A percentile compares a stretch with the other conserved stretches of the same genome.
Evolutionary conservation across 2,329 filamentous ascomycete genomes (phyloP).

Genomic region (Chrysosporium queenslandicum): DNA sequence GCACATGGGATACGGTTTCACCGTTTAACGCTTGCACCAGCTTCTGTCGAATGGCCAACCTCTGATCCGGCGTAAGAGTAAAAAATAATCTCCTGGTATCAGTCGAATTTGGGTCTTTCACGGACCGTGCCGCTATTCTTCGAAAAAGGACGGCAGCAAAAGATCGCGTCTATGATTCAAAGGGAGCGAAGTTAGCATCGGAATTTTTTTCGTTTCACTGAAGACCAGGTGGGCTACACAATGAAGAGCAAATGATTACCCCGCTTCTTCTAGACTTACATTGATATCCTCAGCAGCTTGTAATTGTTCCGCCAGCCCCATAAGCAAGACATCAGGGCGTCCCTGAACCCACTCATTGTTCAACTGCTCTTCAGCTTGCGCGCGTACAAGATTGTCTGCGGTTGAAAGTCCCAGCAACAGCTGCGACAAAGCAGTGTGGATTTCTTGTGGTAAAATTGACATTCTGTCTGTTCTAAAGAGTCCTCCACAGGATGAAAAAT

Average conservation of each 20-base stretch:
- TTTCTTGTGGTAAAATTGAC: conserved; percentile 77
- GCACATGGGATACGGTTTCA: conserved; percentile 63
- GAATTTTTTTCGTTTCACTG: too few species aligned
- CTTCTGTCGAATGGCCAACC: conserved; percentile 69
- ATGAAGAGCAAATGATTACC: not conserved
- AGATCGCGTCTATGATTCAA: conserved; percentile 59
- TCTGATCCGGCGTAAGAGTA: conserved; percentile 62
- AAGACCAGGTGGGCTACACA: not conserved
- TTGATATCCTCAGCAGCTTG: conserved; percentile 62
- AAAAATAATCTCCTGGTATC: conserved; percentile 77
- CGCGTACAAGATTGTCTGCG: conserved; percentile 73
- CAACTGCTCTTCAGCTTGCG: conserved; percentile 80
- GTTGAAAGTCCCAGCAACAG: conserved; percentile 83
- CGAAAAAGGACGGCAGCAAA: conserved; percentile 92
- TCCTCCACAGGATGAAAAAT: not conserved
- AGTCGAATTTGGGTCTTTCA: conserved; percentile 57
- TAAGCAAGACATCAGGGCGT: conserved; percentile 76
- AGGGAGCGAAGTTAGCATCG: not conserved
- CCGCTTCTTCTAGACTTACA: conserved; percentile 43
- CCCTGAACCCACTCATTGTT: conserved; percentile 78
- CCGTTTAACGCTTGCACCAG: conserved; percentile 64
- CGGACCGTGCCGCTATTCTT: conserved; percentile 78
- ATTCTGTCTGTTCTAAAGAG: conserved; percentile 40
- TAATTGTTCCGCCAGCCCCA: conserved; percentile 90
- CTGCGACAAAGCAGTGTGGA: conserved; percentile 73